Base-by-base conservation (phyloP, 495 filamentous ascomycete genomes). In the Aspergillus ostianus region DNA sequence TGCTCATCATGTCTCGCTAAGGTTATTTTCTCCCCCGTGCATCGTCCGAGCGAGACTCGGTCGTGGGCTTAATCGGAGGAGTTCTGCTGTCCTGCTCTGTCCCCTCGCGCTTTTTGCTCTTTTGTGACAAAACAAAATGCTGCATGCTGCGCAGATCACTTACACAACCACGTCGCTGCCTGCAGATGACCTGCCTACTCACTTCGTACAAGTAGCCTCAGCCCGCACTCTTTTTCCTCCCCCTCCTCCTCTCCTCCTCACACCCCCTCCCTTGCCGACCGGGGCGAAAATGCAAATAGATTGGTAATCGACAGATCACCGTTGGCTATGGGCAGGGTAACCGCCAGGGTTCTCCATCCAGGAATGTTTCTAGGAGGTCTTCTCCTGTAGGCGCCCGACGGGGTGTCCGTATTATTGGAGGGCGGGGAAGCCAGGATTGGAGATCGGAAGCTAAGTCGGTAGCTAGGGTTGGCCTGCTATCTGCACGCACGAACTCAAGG, bases 101-200 rank as follows among this genome's bases (percentile, higher is more conserved):
- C 23, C 10, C 26, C 51, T 53, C 51, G 10, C 6, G 10, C 4
- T 27, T 7, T 27, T 18, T 52, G 10, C 20, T 29, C 7, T 21
- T 21, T 21, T 13, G 50, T 29, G 17, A 49, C 47, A 49, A 18
- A 56, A 52, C 10, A 27, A 47, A 55, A 18, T 21, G 46, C 61
- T 59, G 56, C 32, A 55, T 62, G 52, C 51, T 56, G 13, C 13
- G 64, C 58, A 61, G 64, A 69, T 70, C 62, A 51, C 21, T 69
- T 56, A 59, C 62, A 64, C 60, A 61, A 47, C 55, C 55, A 59
- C 63, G 60, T 55, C 55, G 30, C 56, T 60, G 48, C 56, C 55
- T 62, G 66, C 72, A 70, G 68, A 64, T 75, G 72, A 73, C 67
- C 65, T 67, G 62, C 66, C 59, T 65, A 65, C 65, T 53, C 46